These are phyloP conservation scores for Tylopilus sp. DNA, from an alignment of 768 basidiomycete species.

Conservation along the genomic window DNA sequence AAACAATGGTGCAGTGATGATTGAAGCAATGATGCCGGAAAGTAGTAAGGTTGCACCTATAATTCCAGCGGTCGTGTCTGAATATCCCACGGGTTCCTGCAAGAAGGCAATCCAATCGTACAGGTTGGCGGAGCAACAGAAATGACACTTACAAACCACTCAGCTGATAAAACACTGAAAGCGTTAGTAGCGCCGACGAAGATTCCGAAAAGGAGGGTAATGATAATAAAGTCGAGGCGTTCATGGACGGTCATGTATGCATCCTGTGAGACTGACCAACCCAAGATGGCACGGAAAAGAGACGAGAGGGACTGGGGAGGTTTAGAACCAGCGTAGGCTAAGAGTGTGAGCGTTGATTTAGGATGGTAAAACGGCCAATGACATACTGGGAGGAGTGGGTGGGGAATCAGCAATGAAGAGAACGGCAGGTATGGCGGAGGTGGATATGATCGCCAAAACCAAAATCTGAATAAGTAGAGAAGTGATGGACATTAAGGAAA, in stretches of 20 bases:
- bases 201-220: slow-evolving; percentile 58
- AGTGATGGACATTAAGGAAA: background rate
- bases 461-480: slow-evolving; percentile 46
- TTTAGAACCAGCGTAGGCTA: slow-evolving; percentile 69
- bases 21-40: slow-evolving; percentile 66
- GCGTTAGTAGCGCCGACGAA: slow-evolving; percentile 63
- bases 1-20: slow-evolving; percentile 69
- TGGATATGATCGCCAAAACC: slow-evolving; percentile 67
- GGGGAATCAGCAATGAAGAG: slow-evolving; percentile 60
- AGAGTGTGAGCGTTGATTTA: background rate
- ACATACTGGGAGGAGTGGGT: slow-evolving; percentile 75
- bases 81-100: slow-evolving; percentile 73
- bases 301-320: slow-evolving; percentile 50
- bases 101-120: background rate
- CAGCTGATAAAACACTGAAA: slow-evolving; percentile 62
- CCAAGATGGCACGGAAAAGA: slow-evolving; percentile 54
- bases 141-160: slow-evolving; percentile 56
- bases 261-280: slow-evolving; percentile 37
- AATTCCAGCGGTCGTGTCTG: slow-evolving; percentile 59
- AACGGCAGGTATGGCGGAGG: slow-evolving; percentile 54
- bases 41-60: slow-evolving; percentile 68
- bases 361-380: background rate
- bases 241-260: slow-evolving; percentile 61
- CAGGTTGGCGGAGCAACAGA: background rate
- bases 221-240: slow-evolving; percentile 65